phyloP scores from a whole-genome alignment of 2,329 filamentous ascomycete genomes.

The Penicillium palitans region DNA sequence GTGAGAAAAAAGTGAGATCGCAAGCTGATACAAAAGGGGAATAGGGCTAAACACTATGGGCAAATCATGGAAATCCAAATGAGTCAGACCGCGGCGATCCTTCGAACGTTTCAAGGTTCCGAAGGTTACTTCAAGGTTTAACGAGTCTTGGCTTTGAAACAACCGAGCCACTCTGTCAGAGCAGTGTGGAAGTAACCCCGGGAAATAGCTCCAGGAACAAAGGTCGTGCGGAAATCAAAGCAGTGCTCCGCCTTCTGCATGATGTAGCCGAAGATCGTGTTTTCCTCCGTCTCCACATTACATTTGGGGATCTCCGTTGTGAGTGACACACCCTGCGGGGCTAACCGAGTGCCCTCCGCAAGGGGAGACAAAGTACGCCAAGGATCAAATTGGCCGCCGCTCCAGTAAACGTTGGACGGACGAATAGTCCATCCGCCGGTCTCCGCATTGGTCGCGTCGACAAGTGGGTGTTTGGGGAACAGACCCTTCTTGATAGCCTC shows the following conservation, averaged over 20 bases:
- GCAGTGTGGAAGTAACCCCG: conserved; percentile 44
- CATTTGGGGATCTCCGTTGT: conserved; percentile 48
- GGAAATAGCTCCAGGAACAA: conserved; percentile 35
- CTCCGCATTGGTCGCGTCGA: conserved; percentile 42
- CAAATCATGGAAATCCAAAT: not conserved
- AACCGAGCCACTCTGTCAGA: conserved; percentile 50
- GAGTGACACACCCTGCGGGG: conserved; percentile 40
- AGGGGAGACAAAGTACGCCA: conserved; percentile 53
- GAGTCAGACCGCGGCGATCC: not conserved
- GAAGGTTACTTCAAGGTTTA: not conserved
- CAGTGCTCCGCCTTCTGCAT: conserved; percentile 50
- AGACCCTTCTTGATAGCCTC: conserved; percentile 39
- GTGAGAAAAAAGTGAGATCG: conserved; percentile 8
- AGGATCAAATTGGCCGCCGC: conserved; percentile 53
- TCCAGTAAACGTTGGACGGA: conserved; percentile 55
- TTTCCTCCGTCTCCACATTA: conserved; percentile 35
- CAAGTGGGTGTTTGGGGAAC: conserved; percentile 45
- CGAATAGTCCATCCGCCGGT: conserved; percentile 55
- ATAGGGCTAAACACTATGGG: not conserved
- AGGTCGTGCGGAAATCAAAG: conserved; percentile 47
- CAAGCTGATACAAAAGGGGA: conserved; percentile 7
- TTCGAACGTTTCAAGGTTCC: not conserved
- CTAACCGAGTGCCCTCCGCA: conserved; percentile 39
- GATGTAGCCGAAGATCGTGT: conserved; percentile 52
- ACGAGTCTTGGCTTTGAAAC: conserved; percentile 27